A percentile compares a stretch with the other conserved stretches of the same genome.
These are phyloP conservation scores for Evansstolkia leycettana DNA, from an alignment of 495 filamentous ascomycete species.

Conservation along the genomic window DNA sequence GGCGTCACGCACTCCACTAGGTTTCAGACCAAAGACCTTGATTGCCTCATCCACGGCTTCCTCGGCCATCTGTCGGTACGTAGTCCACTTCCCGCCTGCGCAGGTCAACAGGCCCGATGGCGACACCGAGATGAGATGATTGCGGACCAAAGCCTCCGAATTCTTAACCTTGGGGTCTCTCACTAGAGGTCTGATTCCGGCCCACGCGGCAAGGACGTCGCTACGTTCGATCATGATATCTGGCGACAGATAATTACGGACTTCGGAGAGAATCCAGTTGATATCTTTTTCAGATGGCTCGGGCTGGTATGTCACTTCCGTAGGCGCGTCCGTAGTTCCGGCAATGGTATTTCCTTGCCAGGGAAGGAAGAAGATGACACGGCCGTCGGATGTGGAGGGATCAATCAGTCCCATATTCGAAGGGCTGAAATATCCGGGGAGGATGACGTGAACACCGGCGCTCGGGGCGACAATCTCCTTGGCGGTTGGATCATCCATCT, in stretches of 20 bases:
- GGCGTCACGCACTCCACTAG: conserved; percentile 42
- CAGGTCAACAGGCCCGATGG: conserved; percentile 79
- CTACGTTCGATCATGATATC: conserved; percentile 90
- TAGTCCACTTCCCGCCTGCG: conserved; percentile 98
- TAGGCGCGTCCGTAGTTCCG: conserved; percentile 86
- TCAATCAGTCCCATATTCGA: conserved; percentile 96
- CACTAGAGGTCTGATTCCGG: conserved; percentile 85
- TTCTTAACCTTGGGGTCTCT: conserved; percentile 89
- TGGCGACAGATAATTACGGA: conserved; percentile 78
- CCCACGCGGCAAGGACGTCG: conserved; percentile 94
- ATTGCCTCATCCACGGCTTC: conserved; percentile 91
- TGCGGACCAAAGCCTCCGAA: conserved; percentile 89
- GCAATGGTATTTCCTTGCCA: conserved; percentile 99
- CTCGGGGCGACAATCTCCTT: conserved; percentile 88
- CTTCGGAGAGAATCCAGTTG: conserved; percentile 89
- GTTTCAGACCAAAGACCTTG: conserved; percentile 57
- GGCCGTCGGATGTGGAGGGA: conserved; percentile 83
- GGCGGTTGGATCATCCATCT: conserved; percentile 66
- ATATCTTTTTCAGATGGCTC: conserved; percentile 88
- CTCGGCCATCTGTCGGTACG: conserved; percentile 97
- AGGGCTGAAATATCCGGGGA: conserved; percentile 92
- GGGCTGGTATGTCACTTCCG: conserved; percentile 69
- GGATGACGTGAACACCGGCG: conserved; percentile 87
- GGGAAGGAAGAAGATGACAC: conserved; percentile 98
- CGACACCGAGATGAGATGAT: conserved; percentile 84